A percentile compares a stretch with the other conserved stretches of the same genome.
phyloP scores from a whole-genome alignment of 2,329 filamentous ascomycete species.

The Cladosporium sphaerospermum region DNA sequence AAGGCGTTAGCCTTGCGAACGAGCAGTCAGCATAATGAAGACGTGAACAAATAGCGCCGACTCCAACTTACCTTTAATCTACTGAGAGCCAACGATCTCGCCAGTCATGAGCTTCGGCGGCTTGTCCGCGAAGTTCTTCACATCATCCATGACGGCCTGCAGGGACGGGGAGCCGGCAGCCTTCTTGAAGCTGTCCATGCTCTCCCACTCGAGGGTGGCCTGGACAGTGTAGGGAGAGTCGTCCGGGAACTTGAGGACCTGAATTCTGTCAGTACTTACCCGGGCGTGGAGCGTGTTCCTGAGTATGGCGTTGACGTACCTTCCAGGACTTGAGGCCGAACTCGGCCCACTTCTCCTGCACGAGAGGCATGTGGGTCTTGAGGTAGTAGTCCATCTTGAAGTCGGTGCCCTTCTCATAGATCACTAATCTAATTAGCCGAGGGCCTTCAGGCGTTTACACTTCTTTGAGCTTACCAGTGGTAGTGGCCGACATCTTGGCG shows the following conservation, averaged over 20 bases:
- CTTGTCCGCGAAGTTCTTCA: constrained; percentile 32
- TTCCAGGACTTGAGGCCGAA: constrained; percentile 28
- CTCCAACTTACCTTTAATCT: neutral
- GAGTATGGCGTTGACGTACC: neutral
- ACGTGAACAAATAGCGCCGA: too few relatives aligned
- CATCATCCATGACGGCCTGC: constrained; percentile 27
- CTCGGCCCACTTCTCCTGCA: constrained; percentile 26
- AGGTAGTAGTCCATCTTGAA: constrained; percentile 38
- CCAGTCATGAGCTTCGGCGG: constrained; percentile 29
- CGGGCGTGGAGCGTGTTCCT: neutral
- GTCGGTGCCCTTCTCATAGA: constrained; percentile 31
- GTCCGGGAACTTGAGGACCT: constrained; percentile 27
- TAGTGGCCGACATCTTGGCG: constrained; percentile 4
- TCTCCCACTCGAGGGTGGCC: constrained; percentile 29
- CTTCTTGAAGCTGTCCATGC: constrained; percentile 23
- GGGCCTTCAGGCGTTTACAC: neutral
- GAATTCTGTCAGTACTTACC: neutral
- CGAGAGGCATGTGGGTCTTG: constrained; percentile 34
- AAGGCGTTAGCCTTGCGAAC: too few relatives aligned
- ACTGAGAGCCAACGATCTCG: constrained; percentile 20
- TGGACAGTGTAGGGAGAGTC: constrained; percentile 29
- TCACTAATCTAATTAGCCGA: constrained; percentile 15
- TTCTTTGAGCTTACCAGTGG: neutral
- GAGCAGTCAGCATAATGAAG: too few relatives aligned
- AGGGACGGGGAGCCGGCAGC: constrained; percentile 20